Evolutionary conservation across 2,329 filamentous ascomycete genomes (phyloP), one percentile per base, ranked within the genome.

Genomic region (Plenodomus lindquistii): DNA sequence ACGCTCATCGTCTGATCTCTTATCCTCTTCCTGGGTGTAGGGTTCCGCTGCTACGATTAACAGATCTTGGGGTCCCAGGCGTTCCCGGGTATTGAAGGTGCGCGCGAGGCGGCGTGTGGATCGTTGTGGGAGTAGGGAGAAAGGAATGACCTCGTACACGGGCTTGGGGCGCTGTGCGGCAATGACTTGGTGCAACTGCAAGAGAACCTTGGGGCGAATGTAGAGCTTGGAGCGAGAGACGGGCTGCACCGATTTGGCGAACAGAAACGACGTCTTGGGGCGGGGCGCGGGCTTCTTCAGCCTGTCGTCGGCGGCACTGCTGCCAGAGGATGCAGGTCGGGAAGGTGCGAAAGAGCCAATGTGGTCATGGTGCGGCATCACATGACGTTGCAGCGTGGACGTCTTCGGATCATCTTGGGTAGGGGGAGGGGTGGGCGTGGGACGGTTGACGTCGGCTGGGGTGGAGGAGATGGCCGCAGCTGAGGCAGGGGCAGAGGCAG

Each of bases 91-190:
- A 43, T 81, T 79, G 60, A 88, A 86, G 40, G 88, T 78, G 6
- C 82, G 80, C 0, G 86, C 84, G 83, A 84, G 55, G 79, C 77
- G 43, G 52, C 75, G 49, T 1, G 68, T 64, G 17, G 67, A 67
- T 22, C 66, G 79, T 74, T 50, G 81, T 73, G 38, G 80, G 35
- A 87, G 75, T 13, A 81, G 75, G n/a, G 81, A 82, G 2, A 85
- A 84, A 0, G 88, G 87, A 36, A 91, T 80, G n/a, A 90, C 82
- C 59, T 93, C 88, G 55, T 89, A 84, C 3, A 83, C 81, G 1
- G 88, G 88, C 42, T 79, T 79, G 0, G 87, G 86, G 19, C 88
- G 81, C 42, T 65, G 77, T 52, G 83, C 79, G 35, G 78, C 72
- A 2, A 80, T 77, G n/a, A 90, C 69, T 48, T 83, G 79, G 63